These are phyloP conservation scores for Lunasporangiospora selenospora DNA, from an alignment of 192 early-diverging fungal species.

Conservation along the genomic window DNA sequence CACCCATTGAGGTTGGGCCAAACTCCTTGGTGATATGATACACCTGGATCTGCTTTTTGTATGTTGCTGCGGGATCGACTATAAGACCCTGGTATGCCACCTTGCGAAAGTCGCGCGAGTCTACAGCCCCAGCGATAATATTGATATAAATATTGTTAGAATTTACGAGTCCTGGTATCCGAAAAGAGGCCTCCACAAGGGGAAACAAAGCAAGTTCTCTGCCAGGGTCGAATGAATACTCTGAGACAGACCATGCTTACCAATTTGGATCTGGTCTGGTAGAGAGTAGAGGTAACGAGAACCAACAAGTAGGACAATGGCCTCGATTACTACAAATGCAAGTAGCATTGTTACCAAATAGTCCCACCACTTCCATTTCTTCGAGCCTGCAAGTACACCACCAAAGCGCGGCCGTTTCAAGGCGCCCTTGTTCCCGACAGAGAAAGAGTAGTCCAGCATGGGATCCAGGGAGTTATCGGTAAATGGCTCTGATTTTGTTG, in stretches of 20 bases:
- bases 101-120: slow-evolving; percentile 52
- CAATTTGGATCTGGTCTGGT: slow-evolving; percentile 48
- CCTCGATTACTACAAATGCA: slow-evolving; percentile 39
- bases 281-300: slow-evolving; percentile 31
- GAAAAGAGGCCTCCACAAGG: no score
- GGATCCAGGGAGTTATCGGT: neutral
- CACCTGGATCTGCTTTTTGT: slow-evolving; percentile 46
- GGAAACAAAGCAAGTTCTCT: no score
- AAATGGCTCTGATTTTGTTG: neutral
- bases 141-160: no score
- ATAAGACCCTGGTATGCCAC: slow-evolving; percentile 52
- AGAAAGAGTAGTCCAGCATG: slow-evolving; percentile 22
- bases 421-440: slow-evolving; percentile 19
- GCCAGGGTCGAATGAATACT: no score
- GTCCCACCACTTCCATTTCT: slow-evolving; percentile 51
- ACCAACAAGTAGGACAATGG: slow-evolving; percentile 38
- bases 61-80: slow-evolving; percentile 21
- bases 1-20: slow-evolving; percentile 60
- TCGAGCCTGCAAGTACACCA: neutral
- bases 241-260: no score
- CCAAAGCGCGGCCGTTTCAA: slow-evolving; percentile 31
- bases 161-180: no score
- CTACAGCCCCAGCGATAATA: no score
- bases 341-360: slow-evolving; percentile 25
- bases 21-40: slow-evolving; percentile 68